Percentiles rank a stretch among this genome's conserved stretches.
These are phyloP conservation scores for Hymenoscyphus salicellus DNA, from an alignment of 2,329 filamentous ascomycete species.

Conservation along the genomic window DNA sequence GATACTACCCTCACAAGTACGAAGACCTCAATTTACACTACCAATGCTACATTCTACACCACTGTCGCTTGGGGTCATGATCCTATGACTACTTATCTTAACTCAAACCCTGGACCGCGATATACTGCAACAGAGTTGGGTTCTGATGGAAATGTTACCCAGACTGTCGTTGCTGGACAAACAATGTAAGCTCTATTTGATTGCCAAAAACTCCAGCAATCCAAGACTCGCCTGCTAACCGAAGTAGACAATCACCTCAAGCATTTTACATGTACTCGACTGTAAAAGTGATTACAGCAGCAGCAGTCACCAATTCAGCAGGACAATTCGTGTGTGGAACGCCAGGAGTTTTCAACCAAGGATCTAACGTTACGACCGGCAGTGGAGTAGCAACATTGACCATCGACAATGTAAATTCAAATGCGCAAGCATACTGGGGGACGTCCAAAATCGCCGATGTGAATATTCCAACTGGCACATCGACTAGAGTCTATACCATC, in stretches of 20 bases:
- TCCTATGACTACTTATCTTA: neutral
- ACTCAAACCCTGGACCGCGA: neutral
- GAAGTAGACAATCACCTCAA: slow-evolving; percentile 11
- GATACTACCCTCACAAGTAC: slow-evolving; percentile 10
- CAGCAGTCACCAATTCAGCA: slow-evolving; percentile 9
- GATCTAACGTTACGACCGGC: too few relatives aligned
- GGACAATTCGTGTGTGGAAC: slow-evolving; percentile 14
- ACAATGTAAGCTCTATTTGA: slow-evolving; percentile 3
- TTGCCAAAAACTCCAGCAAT: neutral
- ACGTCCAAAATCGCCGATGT: neutral
- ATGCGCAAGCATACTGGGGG: slow-evolving; percentile 5
- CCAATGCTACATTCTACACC: neutral
- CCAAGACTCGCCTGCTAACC: neutral
- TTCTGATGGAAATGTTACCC: neutral
- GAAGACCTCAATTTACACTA: neutral
- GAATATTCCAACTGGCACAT: neutral
- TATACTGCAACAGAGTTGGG: neutral
- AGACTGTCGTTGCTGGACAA: slow-evolving; percentile 7
- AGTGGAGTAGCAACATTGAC: neutral
- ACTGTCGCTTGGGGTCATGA: neutral
- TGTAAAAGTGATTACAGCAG: slow-evolving; percentile 17
- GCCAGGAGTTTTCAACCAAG: neutral
- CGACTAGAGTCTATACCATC: neutral
- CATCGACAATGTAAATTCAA: neutral
- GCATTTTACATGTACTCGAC: slow-evolving; percentile 19